Conservation (phyloP, 2,329 filamentous ascomycete genomes). For the Sporothrix inflata region DNA sequence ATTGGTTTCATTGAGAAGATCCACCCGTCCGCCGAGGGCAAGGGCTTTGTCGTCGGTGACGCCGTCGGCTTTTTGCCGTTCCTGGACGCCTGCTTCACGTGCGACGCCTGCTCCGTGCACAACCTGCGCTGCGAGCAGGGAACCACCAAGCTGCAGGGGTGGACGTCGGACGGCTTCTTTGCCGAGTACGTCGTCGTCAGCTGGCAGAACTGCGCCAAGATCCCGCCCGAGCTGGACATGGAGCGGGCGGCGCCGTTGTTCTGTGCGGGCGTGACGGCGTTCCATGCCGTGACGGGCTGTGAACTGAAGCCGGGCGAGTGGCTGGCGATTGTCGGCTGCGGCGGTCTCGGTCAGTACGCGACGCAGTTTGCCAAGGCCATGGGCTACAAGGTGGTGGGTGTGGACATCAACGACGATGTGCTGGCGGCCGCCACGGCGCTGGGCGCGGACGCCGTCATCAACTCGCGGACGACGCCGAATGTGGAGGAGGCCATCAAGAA, state of each 20-base stretch:
- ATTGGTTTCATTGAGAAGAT: constrained; percentile 60
- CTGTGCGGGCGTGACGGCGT: constrained; percentile 53
- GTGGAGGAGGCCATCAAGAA: neutral
- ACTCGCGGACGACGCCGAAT: constrained; percentile 1
- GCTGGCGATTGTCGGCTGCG: constrained; percentile 38
- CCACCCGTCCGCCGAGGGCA: constrained; percentile 64
- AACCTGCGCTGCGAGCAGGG: constrained; percentile 36
- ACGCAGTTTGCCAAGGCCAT: constrained; percentile 37
- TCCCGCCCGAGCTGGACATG: constrained; percentile 36
- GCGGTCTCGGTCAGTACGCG: constrained; percentile 38
- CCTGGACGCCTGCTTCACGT: constrained; percentile 36
- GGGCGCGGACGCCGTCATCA: constrained; percentile 1
- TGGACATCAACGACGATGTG: constrained; percentile 35
- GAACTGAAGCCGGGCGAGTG: constrained; percentile 44
- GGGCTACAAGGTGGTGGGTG: constrained; percentile 36
- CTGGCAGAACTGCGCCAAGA: constrained; percentile 36
- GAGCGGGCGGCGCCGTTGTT: constrained; percentile 38
- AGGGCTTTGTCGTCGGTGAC: constrained; percentile 36
- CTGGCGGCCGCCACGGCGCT: constrained; percentile 33
- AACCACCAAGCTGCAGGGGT: constrained; percentile 36
- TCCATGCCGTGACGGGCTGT: constrained; percentile 76
- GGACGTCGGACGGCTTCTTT: constrained; percentile 38
- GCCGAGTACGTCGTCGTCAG: constrained; percentile 38
- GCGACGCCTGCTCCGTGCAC: constrained; percentile 35
- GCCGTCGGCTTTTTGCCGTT: constrained; percentile 31